Base-by-base conservation (phyloP, 805 yeast species). In the Yamadazyma sp. region DNA sequence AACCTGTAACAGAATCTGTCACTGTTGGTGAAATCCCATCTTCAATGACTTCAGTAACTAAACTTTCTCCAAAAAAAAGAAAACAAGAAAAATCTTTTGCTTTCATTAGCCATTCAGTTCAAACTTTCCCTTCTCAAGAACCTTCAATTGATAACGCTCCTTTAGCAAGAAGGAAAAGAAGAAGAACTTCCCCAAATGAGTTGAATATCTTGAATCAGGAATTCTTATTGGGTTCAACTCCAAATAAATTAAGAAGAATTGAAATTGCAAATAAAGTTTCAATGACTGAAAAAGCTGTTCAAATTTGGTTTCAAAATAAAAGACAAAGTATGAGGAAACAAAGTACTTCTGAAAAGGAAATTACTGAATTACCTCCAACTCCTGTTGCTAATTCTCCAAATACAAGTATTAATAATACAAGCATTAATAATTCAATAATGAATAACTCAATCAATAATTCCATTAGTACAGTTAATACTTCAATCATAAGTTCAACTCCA, bases 271-370 rank as follows among this genome's bases (percentile, higher is more conserved):
- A 65, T 20, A 76, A 70, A 45, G 94, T 93, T 26, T 80, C 80
- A 47, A 93, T 93, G 98, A 78, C 91, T n/a, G 97, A 89, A 59
- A 87, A 89, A 58, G 96, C 97, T 2, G 95, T 93, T 23, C 98
- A 93, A 65, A 87, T 91, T 44, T 93, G 98, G 98, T 93, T 93
- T 65, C 98, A 93, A 64, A 93, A 93, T 62, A 85, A 80, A 59
- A 77, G 98, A 59, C 97, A 91, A 61, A 74, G 89, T 23, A 62
- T 82, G 44, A 75, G 88, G 51, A 77, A 80, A 48, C 69, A 63
- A 33, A 49, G 52, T 36, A 42, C 44, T 27, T 36, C 48, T 11
- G 72, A 66, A 31, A 62, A 52, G 43, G 73, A 68, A 48, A 50
- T 68, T 27, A 63, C 71, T 7, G 69, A 58, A 39, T 55, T 68